Evolutionary conservation across 257 asterid species (phyloP), one percentile per base, ranked within the genome.

Genomic region (Orobanche coerulescens): DNA sequence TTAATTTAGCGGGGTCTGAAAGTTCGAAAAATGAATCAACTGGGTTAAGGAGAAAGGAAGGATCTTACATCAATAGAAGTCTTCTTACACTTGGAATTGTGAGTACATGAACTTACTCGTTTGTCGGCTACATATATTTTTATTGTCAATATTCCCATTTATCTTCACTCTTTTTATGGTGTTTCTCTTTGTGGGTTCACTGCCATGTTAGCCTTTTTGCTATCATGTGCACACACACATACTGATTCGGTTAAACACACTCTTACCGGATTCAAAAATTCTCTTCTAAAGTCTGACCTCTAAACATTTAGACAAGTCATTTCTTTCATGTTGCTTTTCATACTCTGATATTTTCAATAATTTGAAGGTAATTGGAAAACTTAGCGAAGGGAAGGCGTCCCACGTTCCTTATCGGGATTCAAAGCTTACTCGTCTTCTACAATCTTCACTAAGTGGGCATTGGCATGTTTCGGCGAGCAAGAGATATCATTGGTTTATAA

Each of bases 81-180:
- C 95, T 93, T 71, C 84, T 93, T 46, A 93, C 98, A 58, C 97
- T 93, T 73, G 98, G 98, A 82, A 93, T 96, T 59, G 98, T 92
- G 74, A 83, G 95, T 58, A 46, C 18, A 42, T 0, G 15, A 33
- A 36, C 28, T 42, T 67, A 37, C 30, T 16, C 10, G 47, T 26
- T 61, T 51, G 24, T 34, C 10, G 20, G n/a, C 44, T 39, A 16
- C n/a, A n/a, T n/a, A n/a, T n/a, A n/a, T n/a, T n/a, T 15, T 43
- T 14, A 20, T 43, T 43, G 8, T 6, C 2, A 43, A 43, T 43
- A 1, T 43, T 4, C 22, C 50, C 50, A 2, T 43, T 2, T 15
- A 13, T 23, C 47, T 48, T 40, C 34, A 40, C 42, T 47, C 46
- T 28, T 39, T 19, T 25, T 69, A 22, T 15, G 22, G 7, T 28